Base-by-base conservation (phyloP, 129 eudicot genomes). In the Centrapalus pauciflorus region DNA sequence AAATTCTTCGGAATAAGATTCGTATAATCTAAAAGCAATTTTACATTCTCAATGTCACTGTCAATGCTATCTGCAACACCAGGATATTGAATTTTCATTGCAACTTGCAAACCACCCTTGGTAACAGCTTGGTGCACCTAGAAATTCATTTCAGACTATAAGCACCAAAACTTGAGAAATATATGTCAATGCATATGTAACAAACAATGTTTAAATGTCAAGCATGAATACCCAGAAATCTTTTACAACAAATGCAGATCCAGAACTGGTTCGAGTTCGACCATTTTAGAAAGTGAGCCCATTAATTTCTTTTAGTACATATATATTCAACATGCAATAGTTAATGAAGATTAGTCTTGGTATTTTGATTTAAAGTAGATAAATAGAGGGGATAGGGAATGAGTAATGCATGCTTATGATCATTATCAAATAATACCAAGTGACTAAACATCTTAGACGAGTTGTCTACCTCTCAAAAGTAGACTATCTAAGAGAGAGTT, bases 31-130 rank as follows among this genome's bases (percentile, higher is more conserved):
- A 88, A 59, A 28, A 93, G 84, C 83, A 85, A 58, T 58, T 93
- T 93, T 55, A 93, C 95, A 67, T 89, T 93, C 30, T 93, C 91
- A 71, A 93, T 93, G 80, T 93, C 99, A 81, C 99, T 93, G 61
- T 89, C 99, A 70, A 93, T 93, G 90, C 99, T 93, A 74, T 93
- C 85, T 20, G 99, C 96, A 64, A 93, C 99, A 41, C 99, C 99
- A 23, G 99, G 99, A 58, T 93, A 93, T 75, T 93, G 99, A 63
- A 93, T 86, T 74, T 93, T 93, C 88, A 93, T 80, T 38, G 99
- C 99, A 74, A 93, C 95, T 63, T 80, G 69, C 74, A 80, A 24
- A 66, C 90, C 99, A 78, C 86, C 96, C 72, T 81, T 87, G 57
- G 95, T 86, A 63, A 93, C 90, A 69, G 95, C 96, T 55, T 66